Evolutionary conservation across 177 flowering plant genomes (phyloP).

Genomic region (Vitis hybrid): DNA sequence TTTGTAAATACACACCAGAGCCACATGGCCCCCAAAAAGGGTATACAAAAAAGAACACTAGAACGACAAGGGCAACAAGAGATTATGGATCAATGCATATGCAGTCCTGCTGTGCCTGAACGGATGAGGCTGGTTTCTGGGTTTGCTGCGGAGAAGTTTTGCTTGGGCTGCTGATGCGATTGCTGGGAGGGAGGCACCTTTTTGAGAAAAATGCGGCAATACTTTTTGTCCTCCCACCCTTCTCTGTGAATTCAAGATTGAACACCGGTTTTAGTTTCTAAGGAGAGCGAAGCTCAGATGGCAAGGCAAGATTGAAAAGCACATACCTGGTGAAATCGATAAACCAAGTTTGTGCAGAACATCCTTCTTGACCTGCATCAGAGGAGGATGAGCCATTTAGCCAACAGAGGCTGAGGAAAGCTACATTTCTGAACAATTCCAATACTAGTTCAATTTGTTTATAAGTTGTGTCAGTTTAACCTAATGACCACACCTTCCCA

Average conservation of each 20-base stretch:
- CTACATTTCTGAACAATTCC: background rate
- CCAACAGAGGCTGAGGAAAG: background rate
- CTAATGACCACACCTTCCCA: no score
- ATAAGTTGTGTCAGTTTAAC: no score
- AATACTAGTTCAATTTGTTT: no score
- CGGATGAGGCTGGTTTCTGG: constrained; percentile 9
- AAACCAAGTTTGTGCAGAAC: constrained; percentile 59
- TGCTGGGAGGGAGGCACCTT: constrained; percentile 71
- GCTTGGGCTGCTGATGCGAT: constrained; percentile 10
- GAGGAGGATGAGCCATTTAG: background rate
- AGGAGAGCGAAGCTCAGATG: no score
- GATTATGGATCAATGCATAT: background rate
- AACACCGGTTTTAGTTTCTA: background rate
- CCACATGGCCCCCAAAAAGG: background rate
- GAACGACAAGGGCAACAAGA: background rate
- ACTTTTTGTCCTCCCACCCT: constrained; percentile 32
- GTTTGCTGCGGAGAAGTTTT: constrained; percentile 6
- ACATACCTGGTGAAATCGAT: constrained; percentile 66
- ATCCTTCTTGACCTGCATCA: constrained; percentile 77
- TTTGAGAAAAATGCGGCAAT: constrained; percentile 80
- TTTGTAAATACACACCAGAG: no score
- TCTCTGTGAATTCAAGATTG: constrained; percentile 36
- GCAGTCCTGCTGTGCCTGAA: constrained; percentile 9
- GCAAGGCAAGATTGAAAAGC: background rate
- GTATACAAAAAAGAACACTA: background rate